Base-by-base conservation (phyloP, 2,329 filamentous ascomycete genomes). In the Microdochium bolleyi region DNA sequence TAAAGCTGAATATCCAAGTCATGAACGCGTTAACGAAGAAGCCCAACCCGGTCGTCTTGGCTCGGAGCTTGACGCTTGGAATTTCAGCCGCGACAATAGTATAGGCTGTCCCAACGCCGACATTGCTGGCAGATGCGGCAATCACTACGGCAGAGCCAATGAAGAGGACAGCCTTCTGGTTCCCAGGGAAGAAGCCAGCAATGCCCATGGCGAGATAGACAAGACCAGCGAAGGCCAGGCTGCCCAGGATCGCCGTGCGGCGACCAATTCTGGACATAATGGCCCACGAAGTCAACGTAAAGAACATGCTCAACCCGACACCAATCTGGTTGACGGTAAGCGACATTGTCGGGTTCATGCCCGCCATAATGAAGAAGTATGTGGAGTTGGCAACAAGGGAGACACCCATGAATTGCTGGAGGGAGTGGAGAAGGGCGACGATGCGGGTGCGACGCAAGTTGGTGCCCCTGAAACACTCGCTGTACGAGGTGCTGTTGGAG, bases 281-380 rank as follows among this genome's bases (percentile, higher is more conserved):
- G 21, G 56, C 59, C 27, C 27, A 30, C 27, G 27, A 30, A 11
- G 27, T 30, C 27, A 30, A 11, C 5, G 27, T 30, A 11, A 30
- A 30, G 27, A 30, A 11, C 27, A 30, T 30, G 27, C 27, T 30
- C 13, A 56, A 37, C 21, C 52, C 53, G 54, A 61, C 55, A 16
- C 58, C 58, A 2, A 61, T 49, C 50, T 60, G 54, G 14, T 58
- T 55, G 30, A 62, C 49, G 56, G 59, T 56, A 5, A 58, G 50
- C 1, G 58, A 56, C 1, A 52, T 59, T 25, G 54, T 49, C 44
- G 54, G 55, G 22, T 52, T 51, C 5, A 61, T 51, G 0, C 60
- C 60, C 2, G 58, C 58, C 54, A 58, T 57, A 53, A 58, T 61
- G 27, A 60, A 54, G 50, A 62, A 62, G 52, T 62, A 61, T 2